Base-by-base conservation (phyloP, 2,329 filamentous ascomycete genomes). In the Neocatenulostroma microsporum region DNA sequence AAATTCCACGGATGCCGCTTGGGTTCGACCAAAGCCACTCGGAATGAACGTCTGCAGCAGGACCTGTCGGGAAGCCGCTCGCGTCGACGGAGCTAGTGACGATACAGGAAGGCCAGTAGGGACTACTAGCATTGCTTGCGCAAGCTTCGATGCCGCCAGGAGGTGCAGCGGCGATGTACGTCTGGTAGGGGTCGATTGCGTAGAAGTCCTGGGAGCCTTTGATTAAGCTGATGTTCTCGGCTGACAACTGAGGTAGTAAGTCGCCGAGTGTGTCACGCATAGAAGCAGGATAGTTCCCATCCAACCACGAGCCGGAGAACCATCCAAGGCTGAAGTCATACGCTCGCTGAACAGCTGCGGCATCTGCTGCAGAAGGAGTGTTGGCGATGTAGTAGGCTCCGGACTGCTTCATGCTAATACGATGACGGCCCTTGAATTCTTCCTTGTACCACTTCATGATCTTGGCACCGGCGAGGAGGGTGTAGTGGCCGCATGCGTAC, bases 371-470 rank as follows among this genome's bases (percentile, higher is more conserved):
- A n/a, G n/a, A n/a, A n/a, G n/a, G n/a, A n/a, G n/a, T n/a, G n/a
- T n/a, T n/a, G n/a, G n/a, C n/a, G n/a, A n/a, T n/a, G n/a, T n/a
- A n/a, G n/a, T n/a, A n/a, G n/a, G n/a, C n/a, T n/a, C n/a, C n/a
- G n/a, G n/a, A n/a, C n/a, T n/a, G n/a, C n/a, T 46, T 19, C 30
- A 32, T 29, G 27, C 10, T 29, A 7, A 75, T 62, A 37, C 66
- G 64, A 0, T 69, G 71, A 1, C 54, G 60, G 17, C 68, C 72
- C 3, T 66, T 60, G 25, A 76, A 60, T 17, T 71, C 67, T 7
- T 73, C 65, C 30, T 69, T 65, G 51, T 76, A 76, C 54, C 68
- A 76, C 46, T 45, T 37, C 14, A 29, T 40, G 9, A 43, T 31
- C 4, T 24, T 27, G 18, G 43, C 37, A 15, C 43, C 40, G 11